Percentiles rank a stretch among this genome's conserved stretches.
phyloP scores from a whole-genome alignment of 2,329 filamentous ascomycete species.

The Fusarium robinianum region DNA sequence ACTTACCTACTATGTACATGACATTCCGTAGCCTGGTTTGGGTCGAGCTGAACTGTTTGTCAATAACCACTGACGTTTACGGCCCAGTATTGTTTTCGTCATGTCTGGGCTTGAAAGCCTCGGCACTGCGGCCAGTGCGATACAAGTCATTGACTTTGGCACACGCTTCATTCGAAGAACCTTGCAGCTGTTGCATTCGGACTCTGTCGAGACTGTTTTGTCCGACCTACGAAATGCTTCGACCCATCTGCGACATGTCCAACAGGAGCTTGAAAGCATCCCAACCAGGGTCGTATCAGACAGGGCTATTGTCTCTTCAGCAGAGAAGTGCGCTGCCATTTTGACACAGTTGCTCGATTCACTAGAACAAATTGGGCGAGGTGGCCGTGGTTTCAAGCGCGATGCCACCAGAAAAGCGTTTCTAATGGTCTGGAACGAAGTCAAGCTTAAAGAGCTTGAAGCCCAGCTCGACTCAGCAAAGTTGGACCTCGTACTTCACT shows the following conservation, averaged over 20 bases:
- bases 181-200: not conserved
- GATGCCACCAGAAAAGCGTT: constrained; percentile 5
- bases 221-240: not conserved
- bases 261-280: not conserved
- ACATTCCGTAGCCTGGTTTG: too few species aligned
- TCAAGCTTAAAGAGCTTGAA: not conserved
- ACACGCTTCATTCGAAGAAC: constrained; percentile 7
- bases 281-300: not conserved
- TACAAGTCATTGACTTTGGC: constrained; percentile 17
- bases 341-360: constrained; percentile 1
- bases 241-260: not conserved
- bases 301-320: not conserved
- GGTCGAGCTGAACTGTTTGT: too few species aligned
- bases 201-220: not conserved
- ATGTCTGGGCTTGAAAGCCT: constrained; percentile 14
- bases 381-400: not conserved
- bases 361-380: not conserved
- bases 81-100: constrained; percentile 9
- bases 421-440: constrained; percentile 4
- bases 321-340: not conserved
- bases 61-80: too few species aligned
- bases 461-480: not conserved
- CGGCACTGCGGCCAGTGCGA: not conserved
- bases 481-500: not conserved
- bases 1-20: too few species aligned